phyloP scores from a whole-genome alignment of 352 stramenopile species.

The Globisporangium barbulae region DNA sequence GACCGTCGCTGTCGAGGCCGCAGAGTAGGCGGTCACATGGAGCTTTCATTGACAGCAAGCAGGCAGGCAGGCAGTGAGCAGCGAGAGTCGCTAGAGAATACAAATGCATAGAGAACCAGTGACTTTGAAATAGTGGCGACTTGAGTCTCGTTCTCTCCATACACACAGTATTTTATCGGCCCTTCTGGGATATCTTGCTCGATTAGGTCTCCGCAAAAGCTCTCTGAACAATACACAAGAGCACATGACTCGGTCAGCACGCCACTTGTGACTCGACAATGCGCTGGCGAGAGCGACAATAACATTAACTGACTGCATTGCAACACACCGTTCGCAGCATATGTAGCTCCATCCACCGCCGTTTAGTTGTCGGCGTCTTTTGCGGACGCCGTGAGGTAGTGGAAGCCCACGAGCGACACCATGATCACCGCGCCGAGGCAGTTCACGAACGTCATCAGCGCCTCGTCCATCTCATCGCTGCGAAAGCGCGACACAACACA shows the following conservation, averaged over 20 bases:
- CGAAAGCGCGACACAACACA: background rate
- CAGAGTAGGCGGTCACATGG: background rate
- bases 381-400: constrained; percentile 81
- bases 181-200: background rate
- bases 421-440: constrained; percentile 85
- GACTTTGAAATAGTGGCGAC: too few species aligned
- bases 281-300: background rate
- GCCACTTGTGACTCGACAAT: background rate
- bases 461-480: constrained; percentile 85
- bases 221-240: background rate
- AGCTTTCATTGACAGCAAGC: too few species aligned
- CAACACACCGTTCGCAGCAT: background rate
- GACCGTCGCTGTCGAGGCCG: background rate
- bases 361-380: constrained; percentile 79
- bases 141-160: background rate
- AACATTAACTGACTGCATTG: background rate
- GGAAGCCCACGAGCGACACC: constrained; percentile 84
- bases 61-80: background rate
- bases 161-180: background rate
- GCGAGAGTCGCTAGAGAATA: background rate
- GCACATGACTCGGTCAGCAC: background rate
- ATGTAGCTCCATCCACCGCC: background rate
- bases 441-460: constrained; percentile 89
- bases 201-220: background rate
- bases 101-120: background rate